A percentile compares a stretch with the other conserved stretches of the same genome.
Evolutionary conservation across 1,284 basidiomycete species (phyloP).

Genomic region (Apiotrichum veenhuisii): DNA sequence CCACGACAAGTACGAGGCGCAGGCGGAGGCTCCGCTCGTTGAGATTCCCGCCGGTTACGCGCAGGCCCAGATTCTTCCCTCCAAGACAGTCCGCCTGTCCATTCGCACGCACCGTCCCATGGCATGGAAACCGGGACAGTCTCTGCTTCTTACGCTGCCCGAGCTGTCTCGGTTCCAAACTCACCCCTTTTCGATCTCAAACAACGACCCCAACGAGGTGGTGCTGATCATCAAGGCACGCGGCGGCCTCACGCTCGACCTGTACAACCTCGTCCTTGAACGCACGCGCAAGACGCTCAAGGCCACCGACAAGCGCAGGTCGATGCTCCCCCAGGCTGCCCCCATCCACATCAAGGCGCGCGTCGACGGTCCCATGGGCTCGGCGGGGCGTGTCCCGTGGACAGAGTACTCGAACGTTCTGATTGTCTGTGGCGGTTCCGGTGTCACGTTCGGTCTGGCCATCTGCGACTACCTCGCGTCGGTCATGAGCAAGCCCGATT

Average conservation of each 20-base stretch:
- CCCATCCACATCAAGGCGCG: constrained; percentile 58
- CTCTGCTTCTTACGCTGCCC: constrained; percentile 66
- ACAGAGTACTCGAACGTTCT: constrained; percentile 61
- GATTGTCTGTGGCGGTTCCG: constrained; percentile 74
- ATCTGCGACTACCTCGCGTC: constrained; percentile 69
- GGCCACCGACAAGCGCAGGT: constrained; percentile 1
- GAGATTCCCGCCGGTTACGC: constrained; percentile 56
- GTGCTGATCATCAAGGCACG: constrained; percentile 72
- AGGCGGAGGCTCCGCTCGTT: neutral
- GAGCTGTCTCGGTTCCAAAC: constrained; percentile 63
- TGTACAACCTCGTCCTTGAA: constrained; percentile 58
- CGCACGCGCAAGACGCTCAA: constrained; percentile 35
- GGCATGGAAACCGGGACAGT: constrained; percentile 66
- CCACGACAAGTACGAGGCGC: constrained; percentile 7
- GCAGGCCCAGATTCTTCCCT: constrained; percentile 71
- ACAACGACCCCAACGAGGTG: constrained; percentile 63
- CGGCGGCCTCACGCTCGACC: constrained; percentile 66
- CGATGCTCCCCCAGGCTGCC: constrained; percentile 12
- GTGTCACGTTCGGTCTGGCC: constrained; percentile 70
- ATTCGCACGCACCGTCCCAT: constrained; percentile 62
- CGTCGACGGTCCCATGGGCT: constrained; percentile 76
- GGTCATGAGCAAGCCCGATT: constrained; percentile 50
- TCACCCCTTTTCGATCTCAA: constrained; percentile 78
- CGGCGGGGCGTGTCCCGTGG: constrained; percentile 64
- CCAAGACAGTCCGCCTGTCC: constrained; percentile 69